Evolutionary conservation across 345 rosid genomes (phyloP).

Genomic region (Psidium guajava): DNA sequence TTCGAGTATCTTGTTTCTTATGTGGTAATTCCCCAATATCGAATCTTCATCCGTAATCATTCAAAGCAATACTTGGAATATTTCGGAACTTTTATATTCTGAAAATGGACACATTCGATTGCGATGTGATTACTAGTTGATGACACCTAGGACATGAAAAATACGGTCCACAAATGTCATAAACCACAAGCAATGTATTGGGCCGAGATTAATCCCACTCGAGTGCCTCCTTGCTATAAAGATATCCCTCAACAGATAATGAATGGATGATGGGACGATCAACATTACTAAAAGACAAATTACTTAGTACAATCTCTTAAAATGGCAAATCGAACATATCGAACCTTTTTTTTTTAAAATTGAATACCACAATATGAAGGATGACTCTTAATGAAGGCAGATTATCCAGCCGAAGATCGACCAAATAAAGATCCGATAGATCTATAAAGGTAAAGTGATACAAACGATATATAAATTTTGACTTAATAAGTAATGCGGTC

Average conservation of each 20-base stretch:
- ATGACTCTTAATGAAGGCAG: neutral
- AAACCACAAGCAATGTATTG: neutral
- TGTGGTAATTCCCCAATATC: neutral
- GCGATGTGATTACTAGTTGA: accelerated
- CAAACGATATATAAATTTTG: too few species aligned
- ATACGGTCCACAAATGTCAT: neutral
- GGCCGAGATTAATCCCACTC: neutral
- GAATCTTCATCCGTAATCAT: neutral
- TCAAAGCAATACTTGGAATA: neutral
- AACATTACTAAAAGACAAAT: neutral
- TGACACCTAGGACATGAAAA: neutral
- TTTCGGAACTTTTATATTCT: neutral
- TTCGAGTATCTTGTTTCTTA: neutral
- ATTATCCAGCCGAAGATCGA: neutral
- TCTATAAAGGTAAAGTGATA: too few species aligned
- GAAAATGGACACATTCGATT: neutral
- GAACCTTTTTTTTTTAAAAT: neutral
- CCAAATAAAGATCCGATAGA: neutral
- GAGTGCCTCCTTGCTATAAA: neutral
- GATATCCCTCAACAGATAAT: neutral
- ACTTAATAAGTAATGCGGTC: too few species aligned
- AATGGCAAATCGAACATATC: neutral
- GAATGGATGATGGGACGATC: neutral
- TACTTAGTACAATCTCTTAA: neutral
- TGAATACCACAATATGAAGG: neutral